Base-by-base conservation (phyloP, 495 filamentous ascomycete genomes). In the Neurospora sp. region DNA sequence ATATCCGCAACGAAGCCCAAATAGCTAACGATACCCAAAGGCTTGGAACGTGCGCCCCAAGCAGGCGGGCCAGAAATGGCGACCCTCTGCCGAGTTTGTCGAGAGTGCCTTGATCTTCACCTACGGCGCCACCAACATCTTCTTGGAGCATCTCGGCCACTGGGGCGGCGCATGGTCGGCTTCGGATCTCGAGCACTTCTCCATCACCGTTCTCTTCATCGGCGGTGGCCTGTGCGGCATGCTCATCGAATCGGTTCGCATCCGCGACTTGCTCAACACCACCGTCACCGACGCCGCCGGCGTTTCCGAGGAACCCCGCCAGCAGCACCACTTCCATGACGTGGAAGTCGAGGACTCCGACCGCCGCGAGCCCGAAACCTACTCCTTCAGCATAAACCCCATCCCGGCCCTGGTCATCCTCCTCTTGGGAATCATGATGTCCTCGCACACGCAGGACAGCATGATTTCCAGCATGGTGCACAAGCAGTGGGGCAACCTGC, bases 191-290 rank as follows among this genome's bases (percentile, higher is more conserved):
- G 94, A 99, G 83, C 96, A 99, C 79, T 84, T 96, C 68, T 96
- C 93, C 7, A 97, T 99, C 76, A 92, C 94, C 1, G 84, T 97
- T 48, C 89, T 99, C 83, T 98, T 99, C 83, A 92, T 98, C 73
- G 96, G 96, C 70, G 94, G 94, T 75, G 96, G 96, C n/a, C 79
- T 96, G 79, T 91, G 91, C 71, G 94, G 96, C n/a, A 96, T 98
- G 91, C 90, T 98, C 48, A 87, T 98, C 77, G 95, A 98, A 78
- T 97, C 94, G 5, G 84, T 80, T 40, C 81, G 84, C 53, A 85
- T 97, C 74, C 88, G 91, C 35, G 84, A 88, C 9, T 85, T 93
- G 42, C 83, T 97, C 27, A 97, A 94, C 78, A 85, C 83, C 10
- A 89, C 89, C 39, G 82, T 89, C 12, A 78, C 82, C 10, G 81